phyloP scores from a whole-genome alignment of 1,139 yeast genomes.

The Hyphopichia khmerensis region DNA sequence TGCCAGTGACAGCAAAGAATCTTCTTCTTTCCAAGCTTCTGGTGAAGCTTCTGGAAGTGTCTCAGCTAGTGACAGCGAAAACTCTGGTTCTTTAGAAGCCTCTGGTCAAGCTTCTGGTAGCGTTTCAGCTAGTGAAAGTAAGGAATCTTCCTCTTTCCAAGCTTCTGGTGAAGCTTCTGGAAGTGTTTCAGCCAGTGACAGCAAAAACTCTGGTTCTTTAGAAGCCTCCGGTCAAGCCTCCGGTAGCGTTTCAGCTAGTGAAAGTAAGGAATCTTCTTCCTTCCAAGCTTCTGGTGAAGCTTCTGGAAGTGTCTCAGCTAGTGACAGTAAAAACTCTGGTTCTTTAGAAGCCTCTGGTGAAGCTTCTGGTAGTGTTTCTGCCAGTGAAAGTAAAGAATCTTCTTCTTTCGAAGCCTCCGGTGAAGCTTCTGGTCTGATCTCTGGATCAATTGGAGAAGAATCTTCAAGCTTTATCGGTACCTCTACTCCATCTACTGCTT shows the following conservation, averaged over 20 bases:
- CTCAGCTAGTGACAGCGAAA: too few relatives aligned
- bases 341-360: not conserved
- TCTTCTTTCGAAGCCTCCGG: constrained; percentile 9
- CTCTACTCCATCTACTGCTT: not conserved
- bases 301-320: not conserved
- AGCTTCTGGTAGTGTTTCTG: not conserved
- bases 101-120: not conserved
- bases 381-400: not conserved
- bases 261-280: not conserved
- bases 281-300: not conserved
- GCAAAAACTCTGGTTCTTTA: not conserved
- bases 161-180: not conserved
- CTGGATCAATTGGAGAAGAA: constrained; percentile 2
- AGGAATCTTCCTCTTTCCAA: too few relatives aligned
- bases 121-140: too few relatives aligned
- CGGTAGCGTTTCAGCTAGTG: not conserved
- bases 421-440: constrained; percentile 12
- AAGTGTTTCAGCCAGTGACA: not conserved
- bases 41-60: not conserved
- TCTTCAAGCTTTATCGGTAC: not conserved
- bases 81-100: too few relatives aligned
- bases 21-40: not conserved
- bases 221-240: not conserved
- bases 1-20: not conserved
- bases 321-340: not conserved